Evolutionary conservation across 345 rosid species (phyloP).

Genomic region (Murraya paniculata): DNA sequence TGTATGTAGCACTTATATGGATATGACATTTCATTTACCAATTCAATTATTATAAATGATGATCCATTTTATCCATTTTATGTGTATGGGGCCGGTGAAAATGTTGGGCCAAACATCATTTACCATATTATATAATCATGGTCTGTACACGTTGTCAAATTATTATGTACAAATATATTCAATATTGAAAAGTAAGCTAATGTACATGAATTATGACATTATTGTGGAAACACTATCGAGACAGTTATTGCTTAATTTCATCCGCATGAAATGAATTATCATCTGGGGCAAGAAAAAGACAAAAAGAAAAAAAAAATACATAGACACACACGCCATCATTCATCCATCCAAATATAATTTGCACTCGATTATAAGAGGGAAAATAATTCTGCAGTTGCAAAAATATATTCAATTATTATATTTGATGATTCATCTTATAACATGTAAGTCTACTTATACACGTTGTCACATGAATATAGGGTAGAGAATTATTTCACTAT

Average conservation of each 20-base stretch:
- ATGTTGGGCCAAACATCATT: background rate
- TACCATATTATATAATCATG: conserved; percentile 1
- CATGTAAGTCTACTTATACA: background rate
- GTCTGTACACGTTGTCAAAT: conserved; percentile 6
- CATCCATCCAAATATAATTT: background rate
- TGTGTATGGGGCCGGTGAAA: background rate
- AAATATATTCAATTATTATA: background rate
- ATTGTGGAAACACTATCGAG: background rate
- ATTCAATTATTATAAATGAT: conserved; percentile 9
- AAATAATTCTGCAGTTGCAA: background rate
- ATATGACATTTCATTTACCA: background rate
- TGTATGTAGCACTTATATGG: background rate
- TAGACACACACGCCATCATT: background rate
- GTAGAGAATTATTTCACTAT: background rate
- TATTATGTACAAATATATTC: background rate
- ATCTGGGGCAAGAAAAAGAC: too few species aligned
- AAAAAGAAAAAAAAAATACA: background rate
- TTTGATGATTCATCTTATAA: background rate
- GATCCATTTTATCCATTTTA: background rate
- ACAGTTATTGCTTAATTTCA: conserved; percentile 2
- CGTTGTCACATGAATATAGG: conserved; percentile 4
- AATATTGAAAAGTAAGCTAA: background rate
- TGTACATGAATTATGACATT: background rate
- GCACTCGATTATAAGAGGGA: background rate
- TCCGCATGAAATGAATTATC: background rate